A percentile compares a stretch with the other conserved stretches of the same genome.
Conservation (phyloP, 2,329 filamentous ascomycete species). For the Canariomyces notabilis region DNA sequence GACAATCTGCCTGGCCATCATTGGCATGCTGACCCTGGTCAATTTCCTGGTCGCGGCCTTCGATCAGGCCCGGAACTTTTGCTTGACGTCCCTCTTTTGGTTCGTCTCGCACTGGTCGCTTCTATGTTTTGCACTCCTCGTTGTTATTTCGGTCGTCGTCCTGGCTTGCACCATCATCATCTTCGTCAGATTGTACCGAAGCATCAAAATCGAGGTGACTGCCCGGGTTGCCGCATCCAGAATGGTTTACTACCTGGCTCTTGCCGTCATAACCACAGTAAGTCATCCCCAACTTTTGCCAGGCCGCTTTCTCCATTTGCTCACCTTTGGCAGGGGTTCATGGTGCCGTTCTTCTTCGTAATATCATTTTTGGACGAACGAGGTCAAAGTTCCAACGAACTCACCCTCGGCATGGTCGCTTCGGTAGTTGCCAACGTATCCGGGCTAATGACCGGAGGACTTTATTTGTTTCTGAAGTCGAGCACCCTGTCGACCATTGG, state of each 20-base stretch:
- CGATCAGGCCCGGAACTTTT: constrained; percentile 52
- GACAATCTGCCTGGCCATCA: constrained; percentile 48
- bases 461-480: constrained; percentile 63
- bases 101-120: constrained; percentile 58
- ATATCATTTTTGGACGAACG: constrained; percentile 42
- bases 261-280: constrained; percentile 55
- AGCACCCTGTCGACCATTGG: constrained; percentile 54
- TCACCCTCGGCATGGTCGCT: constrained; percentile 56
- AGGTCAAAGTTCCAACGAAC: constrained; percentile 35
- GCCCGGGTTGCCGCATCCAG: constrained; percentile 61
- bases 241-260: constrained; percentile 62
- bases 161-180: constrained; percentile 48
- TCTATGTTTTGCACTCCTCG: constrained; percentile 50
- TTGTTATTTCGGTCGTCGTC: constrained; percentile 46
- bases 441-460: constrained; percentile 58
- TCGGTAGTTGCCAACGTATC: constrained; percentile 62
- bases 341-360: constrained; percentile 60
- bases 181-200: constrained; percentile 52
- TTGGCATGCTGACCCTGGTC: constrained; percentile 47
- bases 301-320: background rate
- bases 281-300: constrained; percentile 25
- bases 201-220: constrained; percentile 49
- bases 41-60: constrained; percentile 57
- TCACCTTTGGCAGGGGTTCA: constrained; percentile 41
- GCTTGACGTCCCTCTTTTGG: constrained; percentile 65